Base-by-base conservation (phyloP, 2,329 filamentous ascomycete genomes). In the Aspergillus transmontanensis region DNA sequence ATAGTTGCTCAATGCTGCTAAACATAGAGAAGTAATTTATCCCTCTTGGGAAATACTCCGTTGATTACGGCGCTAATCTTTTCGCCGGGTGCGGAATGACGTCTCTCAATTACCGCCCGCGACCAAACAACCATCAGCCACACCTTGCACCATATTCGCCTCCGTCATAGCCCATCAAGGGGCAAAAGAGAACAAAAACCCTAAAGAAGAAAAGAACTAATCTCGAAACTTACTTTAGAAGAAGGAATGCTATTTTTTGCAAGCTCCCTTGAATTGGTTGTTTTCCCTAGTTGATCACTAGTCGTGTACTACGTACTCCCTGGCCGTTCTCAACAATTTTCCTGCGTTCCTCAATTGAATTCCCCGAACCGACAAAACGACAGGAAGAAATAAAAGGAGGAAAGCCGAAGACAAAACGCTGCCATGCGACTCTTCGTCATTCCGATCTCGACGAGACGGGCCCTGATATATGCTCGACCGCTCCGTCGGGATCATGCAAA, bases 361-460 rank as follows among this genome's bases (percentile, higher is more conserved):
- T 57, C 50, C 53, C 48, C 23, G 56, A 59, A 48, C 21, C 32
- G 39, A 32, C 58, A 14, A n/a, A 46, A 36, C 59, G 60, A 6
- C 36, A 43, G 28, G 10, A 58, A 60, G 60, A 10, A 43, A 36
- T 28, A 16, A 58, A 51, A 32, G 21, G 14, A 41, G 48, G 21
- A 60, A 43, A 46, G 26, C 21, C 39, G n/a, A 16, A 32, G 10
- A 45, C 34, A 19, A 54, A 50, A 9, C 65, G 66, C 67, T 72
- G 80, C 75, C 65, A 98, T 99, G 95, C 92, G 93, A 77, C 86
- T 99, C 79, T 97, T 93, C 81, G 89, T 99, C 68, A 87, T 99
- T 62, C 95, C 95, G 66, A 90, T 99, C 72, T 96, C 94, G 64
- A 96, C 93, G 69, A 88, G 91, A 74, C 90, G 94, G 73, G 94